Percentiles rank a stretch among this genome's conserved stretches.
Evolutionary conservation across 257 asterid genomes (phyloP).

Genomic region (Plectranthus barbatus): DNA sequence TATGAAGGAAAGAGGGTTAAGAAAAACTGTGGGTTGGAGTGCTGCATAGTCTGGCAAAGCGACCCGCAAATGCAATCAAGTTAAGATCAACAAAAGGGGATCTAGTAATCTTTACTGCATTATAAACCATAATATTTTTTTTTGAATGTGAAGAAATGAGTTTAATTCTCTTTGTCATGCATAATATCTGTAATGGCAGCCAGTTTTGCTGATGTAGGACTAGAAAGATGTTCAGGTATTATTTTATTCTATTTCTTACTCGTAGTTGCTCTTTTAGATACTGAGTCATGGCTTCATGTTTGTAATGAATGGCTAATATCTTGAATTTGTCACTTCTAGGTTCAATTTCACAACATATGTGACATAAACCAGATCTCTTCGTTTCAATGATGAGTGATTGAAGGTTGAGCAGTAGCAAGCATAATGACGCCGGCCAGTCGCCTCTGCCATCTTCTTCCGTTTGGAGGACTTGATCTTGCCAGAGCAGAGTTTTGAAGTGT

Average conservation of each 20-base stretch:
- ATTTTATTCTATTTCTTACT: too few species aligned
- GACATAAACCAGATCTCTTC: too few species aligned
- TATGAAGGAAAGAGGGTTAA: slow-evolving; percentile 54
- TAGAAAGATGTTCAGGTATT: slow-evolving; percentile 12
- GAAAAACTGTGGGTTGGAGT: slow-evolving; percentile 75
- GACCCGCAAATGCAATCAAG: not conserved
- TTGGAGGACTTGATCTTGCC: slow-evolving; percentile 49
- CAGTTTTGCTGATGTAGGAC: slow-evolving; percentile 4
- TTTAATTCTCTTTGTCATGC: too few species aligned
- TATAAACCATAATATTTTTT: not conserved
- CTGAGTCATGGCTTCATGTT: too few species aligned
- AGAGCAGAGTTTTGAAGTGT: slow-evolving; percentile 49
- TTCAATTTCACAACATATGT: too few species aligned
- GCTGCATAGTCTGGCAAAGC: slow-evolving; percentile 26
- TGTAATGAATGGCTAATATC: too few species aligned
- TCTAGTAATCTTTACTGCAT: not conserved
- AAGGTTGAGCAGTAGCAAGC: slow-evolving; percentile 67
- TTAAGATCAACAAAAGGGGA: too few species aligned
- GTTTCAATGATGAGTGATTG: slow-evolving; percentile 13
- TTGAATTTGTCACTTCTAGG: too few species aligned
- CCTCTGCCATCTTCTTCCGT: slow-evolving; percentile 20
- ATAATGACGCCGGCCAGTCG: slow-evolving; percentile 35
- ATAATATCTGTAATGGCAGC: not conserved
- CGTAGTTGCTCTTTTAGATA: too few species aligned
- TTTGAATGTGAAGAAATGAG: not conserved